phyloP scores from a whole-genome alignment of 495 filamentous ascomycete species.

The Trichocladium uniseriatum region DNA sequence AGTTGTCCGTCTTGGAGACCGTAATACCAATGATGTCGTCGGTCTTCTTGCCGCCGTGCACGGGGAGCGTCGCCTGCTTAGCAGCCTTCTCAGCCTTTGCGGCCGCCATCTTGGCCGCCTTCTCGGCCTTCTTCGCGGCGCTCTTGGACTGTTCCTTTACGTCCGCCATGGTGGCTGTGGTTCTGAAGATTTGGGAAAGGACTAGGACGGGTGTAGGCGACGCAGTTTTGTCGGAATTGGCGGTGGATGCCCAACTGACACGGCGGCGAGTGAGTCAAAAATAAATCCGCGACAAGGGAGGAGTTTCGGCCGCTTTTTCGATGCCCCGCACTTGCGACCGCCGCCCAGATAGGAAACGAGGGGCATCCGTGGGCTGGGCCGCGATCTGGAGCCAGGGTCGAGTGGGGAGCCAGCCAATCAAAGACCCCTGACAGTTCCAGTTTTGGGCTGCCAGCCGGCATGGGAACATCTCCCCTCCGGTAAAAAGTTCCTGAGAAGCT shows the following conservation, averaged over 20 bases:
- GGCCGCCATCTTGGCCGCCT: constrained; percentile 54
- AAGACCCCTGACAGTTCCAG: background rate
- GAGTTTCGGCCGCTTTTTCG: constrained; percentile 15
- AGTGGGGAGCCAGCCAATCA: constrained; percentile 6
- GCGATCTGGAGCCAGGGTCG: background rate
- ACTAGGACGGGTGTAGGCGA: background rate
- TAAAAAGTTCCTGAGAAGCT: constrained; percentile 26
- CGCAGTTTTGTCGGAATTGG: background rate
- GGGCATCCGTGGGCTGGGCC: constrained; percentile 18
- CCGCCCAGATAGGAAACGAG: constrained; percentile 10
- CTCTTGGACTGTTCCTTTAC: constrained; percentile 53
- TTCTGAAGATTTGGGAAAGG: background rate
- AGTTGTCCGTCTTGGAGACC: constrained; percentile 72
- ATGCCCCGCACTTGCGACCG: constrained; percentile 19
- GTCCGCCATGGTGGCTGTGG: constrained; percentile 31
- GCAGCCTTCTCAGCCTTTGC: constrained; percentile 60
- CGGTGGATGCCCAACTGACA: constrained; percentile 2
- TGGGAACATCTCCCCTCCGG: constrained; percentile 26
- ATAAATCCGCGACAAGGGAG: constrained; percentile 2
- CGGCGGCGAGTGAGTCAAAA: constrained; percentile 7
- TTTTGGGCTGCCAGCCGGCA: constrained; percentile 8
- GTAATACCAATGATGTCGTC: constrained; percentile 77
- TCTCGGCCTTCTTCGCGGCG: constrained; percentile 62
- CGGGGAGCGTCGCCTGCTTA: constrained; percentile 40
- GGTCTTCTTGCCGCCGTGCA: constrained; percentile 44